Evolutionary conservation across 2,329 filamentous ascomycete species (phyloP).

Genomic region (Claviceps sp.): DNA sequence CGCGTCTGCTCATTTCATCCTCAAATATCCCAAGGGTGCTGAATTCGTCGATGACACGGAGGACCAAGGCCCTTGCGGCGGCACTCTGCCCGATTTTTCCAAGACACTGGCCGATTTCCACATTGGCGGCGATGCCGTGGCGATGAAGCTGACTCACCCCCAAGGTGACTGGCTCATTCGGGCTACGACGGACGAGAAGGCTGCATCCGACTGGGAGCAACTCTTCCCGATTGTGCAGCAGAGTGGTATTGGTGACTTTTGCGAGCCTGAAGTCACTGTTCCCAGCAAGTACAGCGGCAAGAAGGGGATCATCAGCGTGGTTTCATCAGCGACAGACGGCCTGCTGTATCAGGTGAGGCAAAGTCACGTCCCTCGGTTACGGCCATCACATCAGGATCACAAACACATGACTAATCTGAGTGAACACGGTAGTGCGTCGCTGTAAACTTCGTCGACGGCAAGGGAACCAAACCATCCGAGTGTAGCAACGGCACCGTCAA

Average conservation of each 20-base stretch:
- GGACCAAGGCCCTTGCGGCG: slow-evolving; percentile 38
- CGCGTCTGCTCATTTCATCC: slow-evolving; percentile 39
- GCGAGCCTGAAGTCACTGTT: slow-evolving; percentile 33
- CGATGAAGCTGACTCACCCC: slow-evolving; percentile 34
- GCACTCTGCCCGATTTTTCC: slow-evolving; percentile 33
- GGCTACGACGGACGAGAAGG: slow-evolving; percentile 36
- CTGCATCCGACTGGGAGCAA: slow-evolving; percentile 38
- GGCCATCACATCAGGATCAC: neutral
- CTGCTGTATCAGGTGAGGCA: slow-evolving; percentile 38
- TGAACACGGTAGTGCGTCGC: slow-evolving; percentile 31
- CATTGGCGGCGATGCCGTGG: slow-evolving; percentile 41
- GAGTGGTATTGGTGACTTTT: slow-evolving; percentile 40
- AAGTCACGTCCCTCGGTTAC: neutral
- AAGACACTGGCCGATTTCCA: slow-evolving; percentile 39
- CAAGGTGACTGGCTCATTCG: slow-evolving; percentile 44
- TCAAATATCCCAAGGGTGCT: slow-evolving; percentile 33
- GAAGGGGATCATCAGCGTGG: slow-evolving; percentile 40
- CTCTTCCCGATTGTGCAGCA: slow-evolving; percentile 40
- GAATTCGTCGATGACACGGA: slow-evolving; percentile 34
- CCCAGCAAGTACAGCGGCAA: slow-evolving; percentile 38
- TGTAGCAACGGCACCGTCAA: slow-evolving; percentile 24
- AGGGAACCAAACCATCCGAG: slow-evolving; percentile 14
- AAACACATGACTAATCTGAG: neutral
- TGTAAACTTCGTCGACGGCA: slow-evolving; percentile 39
- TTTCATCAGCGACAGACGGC: slow-evolving; percentile 40